phyloP scores from a whole-genome alignment of 140 eudicot species.

The Cichorium intybus region DNA sequence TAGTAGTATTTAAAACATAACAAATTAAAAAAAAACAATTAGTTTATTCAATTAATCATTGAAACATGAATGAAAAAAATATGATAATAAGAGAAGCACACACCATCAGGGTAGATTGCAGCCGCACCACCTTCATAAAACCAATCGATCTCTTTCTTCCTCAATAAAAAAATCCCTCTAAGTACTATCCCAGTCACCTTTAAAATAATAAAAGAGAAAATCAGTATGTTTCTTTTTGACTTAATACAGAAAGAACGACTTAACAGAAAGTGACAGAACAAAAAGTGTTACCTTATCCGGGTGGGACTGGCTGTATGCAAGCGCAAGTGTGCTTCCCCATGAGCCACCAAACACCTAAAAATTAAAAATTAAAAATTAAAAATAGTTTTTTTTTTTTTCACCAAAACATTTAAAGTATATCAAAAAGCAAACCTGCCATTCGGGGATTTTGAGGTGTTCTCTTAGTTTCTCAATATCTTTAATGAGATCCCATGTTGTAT shows the following conservation, averaged over 20 bases:
- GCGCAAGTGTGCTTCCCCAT: constrained; percentile 99
- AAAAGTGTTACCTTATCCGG: constrained; percentile 69
- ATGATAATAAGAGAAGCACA: constrained; percentile 23
- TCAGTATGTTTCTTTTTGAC: not conserved
- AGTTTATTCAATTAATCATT: not conserved
- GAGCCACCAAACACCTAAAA: constrained; percentile 97
- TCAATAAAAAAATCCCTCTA: constrained; percentile 88
- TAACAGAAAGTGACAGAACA: not conserved
- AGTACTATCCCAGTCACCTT: constrained; percentile 95
- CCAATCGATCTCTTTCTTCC: constrained; percentile 98
- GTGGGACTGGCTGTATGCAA: constrained; percentile 93
- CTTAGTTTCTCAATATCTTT: constrained; percentile 84
- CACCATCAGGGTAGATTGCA: constrained; percentile 95
- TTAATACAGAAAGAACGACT: not conserved
- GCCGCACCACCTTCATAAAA: constrained; percentile 99
- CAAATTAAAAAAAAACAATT: constrained; percentile 11
- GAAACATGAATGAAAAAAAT: not conserved
- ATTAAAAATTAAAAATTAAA: constrained; percentile 12
- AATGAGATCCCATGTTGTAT: constrained; percentile 94
- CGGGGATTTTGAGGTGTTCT: constrained; percentile 79
- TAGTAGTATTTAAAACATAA: not conserved
- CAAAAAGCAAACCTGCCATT: constrained; percentile 83
- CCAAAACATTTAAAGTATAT: not conserved
- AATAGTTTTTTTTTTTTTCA: not conserved
- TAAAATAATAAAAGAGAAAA: not conserved